A percentile compares a stretch with the other conserved stretches of the same genome.
phyloP scores from a whole-genome alignment of 1,284 basidiomycete genomes.

The Laetiporus sulphureus region DNA sequence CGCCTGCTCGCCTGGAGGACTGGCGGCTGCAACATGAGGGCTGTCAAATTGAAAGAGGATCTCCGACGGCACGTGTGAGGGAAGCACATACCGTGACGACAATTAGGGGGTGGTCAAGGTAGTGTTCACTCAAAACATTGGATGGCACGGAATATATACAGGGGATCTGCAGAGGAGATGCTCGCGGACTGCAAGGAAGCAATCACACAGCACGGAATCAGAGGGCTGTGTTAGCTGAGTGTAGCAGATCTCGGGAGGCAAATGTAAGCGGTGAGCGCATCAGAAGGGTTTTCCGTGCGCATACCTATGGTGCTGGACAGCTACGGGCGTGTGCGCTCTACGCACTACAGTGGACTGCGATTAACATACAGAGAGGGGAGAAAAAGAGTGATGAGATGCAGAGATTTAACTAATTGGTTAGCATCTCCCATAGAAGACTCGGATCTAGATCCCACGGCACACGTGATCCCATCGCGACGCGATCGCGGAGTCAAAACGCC shows the following conservation, averaged over 20 bases:
- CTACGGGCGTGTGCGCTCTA: slow-evolving; percentile 14
- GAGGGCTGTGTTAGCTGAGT: slow-evolving; percentile 13
- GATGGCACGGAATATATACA: slow-evolving; percentile 8
- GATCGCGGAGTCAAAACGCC: too few relatives aligned
- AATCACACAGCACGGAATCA: slow-evolving; percentile 16
- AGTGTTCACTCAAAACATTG: slow-evolving; percentile 19
- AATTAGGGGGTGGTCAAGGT: slow-evolving; percentile 16
- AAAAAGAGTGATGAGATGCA: too few relatives aligned
- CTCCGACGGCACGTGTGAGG: slow-evolving; percentile 15
- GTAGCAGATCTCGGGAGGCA: slow-evolving; percentile 4
- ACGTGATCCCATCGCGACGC: too few relatives aligned
- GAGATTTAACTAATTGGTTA: too few relatives aligned
- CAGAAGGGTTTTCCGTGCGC: background rate
- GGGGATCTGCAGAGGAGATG: slow-evolving; percentile 11
- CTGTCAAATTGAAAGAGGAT: slow-evolving; percentile 15
- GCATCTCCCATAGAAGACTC: too few relatives aligned
- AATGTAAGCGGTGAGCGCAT: background rate
- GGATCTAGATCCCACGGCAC: too few relatives aligned
- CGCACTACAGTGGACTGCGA: slow-evolving; percentile 13
- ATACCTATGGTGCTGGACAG: background rate
- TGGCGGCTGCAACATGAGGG: slow-evolving; percentile 16
- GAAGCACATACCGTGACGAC: slow-evolving; percentile 16
- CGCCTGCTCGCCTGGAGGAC: slow-evolving; percentile 21
- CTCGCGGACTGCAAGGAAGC: slow-evolving; percentile 11
- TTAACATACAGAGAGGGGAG: slow-evolving; percentile 14